Evolutionary conservation across 345 rosid genomes (phyloP), one percentile per base, ranked within the genome.

Genomic region (Eucalyptus curtisii): DNA sequence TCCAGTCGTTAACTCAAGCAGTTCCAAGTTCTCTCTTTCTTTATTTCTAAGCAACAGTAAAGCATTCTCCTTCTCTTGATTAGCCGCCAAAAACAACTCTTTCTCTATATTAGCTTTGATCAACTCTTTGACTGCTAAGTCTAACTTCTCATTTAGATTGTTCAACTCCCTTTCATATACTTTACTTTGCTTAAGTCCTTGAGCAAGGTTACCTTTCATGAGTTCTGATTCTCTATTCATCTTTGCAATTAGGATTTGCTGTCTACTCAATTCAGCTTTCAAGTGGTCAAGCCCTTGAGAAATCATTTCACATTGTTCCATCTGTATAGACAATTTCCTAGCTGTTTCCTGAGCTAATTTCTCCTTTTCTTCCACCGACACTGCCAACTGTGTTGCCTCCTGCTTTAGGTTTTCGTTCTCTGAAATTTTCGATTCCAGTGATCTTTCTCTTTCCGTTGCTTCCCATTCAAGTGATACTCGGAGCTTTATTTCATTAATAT

Each of bases 401-500:
- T 90, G 88, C 87, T 93, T 91, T 87, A 94, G 89, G 87, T 89
- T 94, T 89, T 93, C 94, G 87, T 93, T 96, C 91, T 92, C 94
- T 14, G 90, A 89, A 88, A 89, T 47, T 89, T 89, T 95, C 87
- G 84, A 91, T 81, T 76, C 90, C 50, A 95, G 59, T 49, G 90
- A 88, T 47, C 81, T 91, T 92, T 94, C 98, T 49, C 89, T 93
- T 81, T 94, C 94, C 90, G 90, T 40, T 49, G 85, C 90, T 89
- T 91, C 57, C 84, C 53, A 66, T 87, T 92, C 93, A 82, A 90
- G 90, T 8, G 86, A 86, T 59, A 89, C 87, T 86, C 89, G 91
- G 85, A 79, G 49, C 88, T 92, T 87, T 15, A 68, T 92, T 92
- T 95, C 95, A 81, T 88, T 49, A 20, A 85, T 86, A 89, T 89